A percentile compares a stretch with the other conserved stretches of the same genome.
Evolutionary conservation across 345 rosid species (phyloP).

Genomic region (Melaleuca alternifolia): DNA sequence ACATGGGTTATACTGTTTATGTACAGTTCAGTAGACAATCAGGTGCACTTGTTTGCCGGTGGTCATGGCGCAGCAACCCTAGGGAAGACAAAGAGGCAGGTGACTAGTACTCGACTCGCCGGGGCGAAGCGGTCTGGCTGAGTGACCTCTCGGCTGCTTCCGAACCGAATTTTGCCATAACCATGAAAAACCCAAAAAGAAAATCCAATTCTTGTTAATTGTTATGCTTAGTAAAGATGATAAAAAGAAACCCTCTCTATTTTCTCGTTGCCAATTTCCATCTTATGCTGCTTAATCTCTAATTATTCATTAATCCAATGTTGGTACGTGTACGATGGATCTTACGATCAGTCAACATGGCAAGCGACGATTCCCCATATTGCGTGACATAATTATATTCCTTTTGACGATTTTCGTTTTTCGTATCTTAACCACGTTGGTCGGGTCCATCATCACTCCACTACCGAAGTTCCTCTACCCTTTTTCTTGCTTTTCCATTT

Average conservation of each 20-base stretch:
- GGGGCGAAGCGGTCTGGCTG: neutral
- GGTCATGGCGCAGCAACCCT: accelerated
- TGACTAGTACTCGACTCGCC: neutral
- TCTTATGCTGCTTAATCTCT: neutral
- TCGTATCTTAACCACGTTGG: neutral
- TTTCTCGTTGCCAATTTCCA: neutral
- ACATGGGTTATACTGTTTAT: neutral
- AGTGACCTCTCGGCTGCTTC: neutral
- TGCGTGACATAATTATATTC: no score
- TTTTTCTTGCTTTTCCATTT: no score
- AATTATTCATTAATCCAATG: neutral
- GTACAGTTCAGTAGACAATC: neutral
- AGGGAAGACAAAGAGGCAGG: neutral
- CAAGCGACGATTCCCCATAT: no score
- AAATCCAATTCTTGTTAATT: neutral
- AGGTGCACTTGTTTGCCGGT: neutral
- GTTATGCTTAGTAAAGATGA: neutral
- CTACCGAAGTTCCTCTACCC: no score
- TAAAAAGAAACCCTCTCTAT: neutral
- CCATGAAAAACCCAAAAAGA: neutral
- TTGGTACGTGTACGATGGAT: neutral
- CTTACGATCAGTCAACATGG: neutral
- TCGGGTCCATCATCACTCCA: no score
- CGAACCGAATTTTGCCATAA: neutral
- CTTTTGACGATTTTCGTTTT: neutral